phyloP scores from a whole-genome alignment of 306 rosid species.

The Prinsepia uniflora region DNA sequence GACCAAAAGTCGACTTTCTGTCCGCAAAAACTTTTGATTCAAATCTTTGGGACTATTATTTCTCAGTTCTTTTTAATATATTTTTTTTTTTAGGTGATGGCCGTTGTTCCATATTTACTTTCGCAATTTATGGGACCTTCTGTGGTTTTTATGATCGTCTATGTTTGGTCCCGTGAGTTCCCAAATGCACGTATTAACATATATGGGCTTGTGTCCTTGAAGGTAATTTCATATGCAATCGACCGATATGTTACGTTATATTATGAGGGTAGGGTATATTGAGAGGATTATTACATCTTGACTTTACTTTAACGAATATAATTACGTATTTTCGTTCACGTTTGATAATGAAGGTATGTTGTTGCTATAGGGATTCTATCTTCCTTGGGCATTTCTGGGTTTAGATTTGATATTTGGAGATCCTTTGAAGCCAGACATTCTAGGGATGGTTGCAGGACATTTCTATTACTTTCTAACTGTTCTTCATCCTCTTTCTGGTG shows the following conservation, averaged over 20 bases:
- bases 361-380: slow-evolving; percentile 56
- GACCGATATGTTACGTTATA: too few relatives aligned
- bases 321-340: too few relatives aligned
- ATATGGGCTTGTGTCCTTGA: slow-evolving; percentile 60
- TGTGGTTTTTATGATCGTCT: slow-evolving; percentile 61
- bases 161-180: slow-evolving; percentile 76
- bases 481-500: slow-evolving; percentile 73
- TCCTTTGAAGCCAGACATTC: slow-evolving; percentile 39
- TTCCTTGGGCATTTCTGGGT: slow-evolving; percentile 61
- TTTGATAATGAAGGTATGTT: not conserved
- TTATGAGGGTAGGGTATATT: too few relatives aligned
- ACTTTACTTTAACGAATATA: too few relatives aligned
- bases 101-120: slow-evolving; percentile 38
- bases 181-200: slow-evolving; percentile 54
- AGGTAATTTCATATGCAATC: slow-evolving; percentile 34
- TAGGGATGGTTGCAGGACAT: slow-evolving; percentile 68
- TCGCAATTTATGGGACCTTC: slow-evolving; percentile 51
- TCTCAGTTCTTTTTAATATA: too few relatives aligned
- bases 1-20: not conserved
- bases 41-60: too few relatives aligned
- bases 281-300: too few relatives aligned
- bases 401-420: slow-evolving; percentile 50
- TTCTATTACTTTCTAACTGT: slow-evolving; percentile 68
- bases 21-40: not conserved
- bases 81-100: slow-evolving; percentile 45